These are phyloP conservation scores for Chalciporus sp. DNA, from an alignment of 1,284 basidiomycete genomes.

Conservation along the genomic window DNA sequence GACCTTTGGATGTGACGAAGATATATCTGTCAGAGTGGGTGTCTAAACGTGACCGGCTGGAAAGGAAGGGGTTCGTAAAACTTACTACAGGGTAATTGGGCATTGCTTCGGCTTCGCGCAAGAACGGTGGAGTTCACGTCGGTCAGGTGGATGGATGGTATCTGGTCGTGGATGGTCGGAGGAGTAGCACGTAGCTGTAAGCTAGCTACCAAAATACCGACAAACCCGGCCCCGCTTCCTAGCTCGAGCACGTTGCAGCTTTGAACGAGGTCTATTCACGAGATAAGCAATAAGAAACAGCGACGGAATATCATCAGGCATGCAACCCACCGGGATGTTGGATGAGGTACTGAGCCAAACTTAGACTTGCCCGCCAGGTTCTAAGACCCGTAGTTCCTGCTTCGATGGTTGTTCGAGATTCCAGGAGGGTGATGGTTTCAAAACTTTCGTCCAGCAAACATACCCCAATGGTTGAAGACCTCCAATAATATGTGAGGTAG, in stretches of 20 bases:
- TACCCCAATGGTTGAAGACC: slow-evolving; percentile 7
- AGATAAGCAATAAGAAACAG: slow-evolving; percentile 1
- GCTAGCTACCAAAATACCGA: slow-evolving; percentile 61
- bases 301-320: not conserved
- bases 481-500: slow-evolving; percentile 70
- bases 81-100: slow-evolving; percentile 66
- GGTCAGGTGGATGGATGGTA: slow-evolving; percentile 53
- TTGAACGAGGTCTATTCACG: slow-evolving; percentile 48
- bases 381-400: slow-evolving; percentile 74
- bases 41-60: not conserved
- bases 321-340: slow-evolving; percentile 48
- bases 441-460: slow-evolving; percentile 21
- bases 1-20: slow-evolving; percentile 49
- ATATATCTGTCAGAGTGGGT: slow-evolving; percentile 44
- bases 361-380: slow-evolving; percentile 74
- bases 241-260: slow-evolving; percentile 62
- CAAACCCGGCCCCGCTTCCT: slow-evolving; percentile 72
- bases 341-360: slow-evolving; percentile 66
- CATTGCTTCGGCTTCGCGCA: slow-evolving; percentile 58
- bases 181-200: slow-evolving; percentile 43
- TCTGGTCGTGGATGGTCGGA: slow-evolving; percentile 9
- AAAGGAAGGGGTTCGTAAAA: not conserved
- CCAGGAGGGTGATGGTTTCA: slow-evolving; percentile 58
- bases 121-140: slow-evolving; percentile 70
- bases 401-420: slow-evolving; percentile 72